Percentiles rank a stretch among this genome's conserved stretches.
Conservation (phyloP, 345 rosid genomes). For the Eutrema heterophyllum region DNA sequence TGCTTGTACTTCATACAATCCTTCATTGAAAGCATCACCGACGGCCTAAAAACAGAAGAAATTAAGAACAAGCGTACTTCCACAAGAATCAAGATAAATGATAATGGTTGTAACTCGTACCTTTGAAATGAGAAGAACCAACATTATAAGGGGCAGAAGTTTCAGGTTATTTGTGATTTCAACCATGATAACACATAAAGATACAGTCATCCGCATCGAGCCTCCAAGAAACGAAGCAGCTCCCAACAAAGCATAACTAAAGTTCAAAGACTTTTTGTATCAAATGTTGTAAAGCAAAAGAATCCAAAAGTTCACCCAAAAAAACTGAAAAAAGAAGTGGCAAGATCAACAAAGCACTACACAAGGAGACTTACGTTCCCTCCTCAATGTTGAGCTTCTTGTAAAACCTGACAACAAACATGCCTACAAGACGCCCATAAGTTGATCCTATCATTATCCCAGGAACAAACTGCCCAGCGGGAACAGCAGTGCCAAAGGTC, state of each 20-base stretch:
- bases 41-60: conserved; percentile 60
- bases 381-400: conserved; percentile 92
- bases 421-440: conserved; percentile 97
- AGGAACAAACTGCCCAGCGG: conserved; percentile 98
- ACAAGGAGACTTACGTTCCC: conserved; percentile 81
- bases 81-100: conserved; percentile 12
- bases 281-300: not conserved
- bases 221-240: conserved; percentile 99
- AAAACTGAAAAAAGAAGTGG: not conserved
- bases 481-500: conserved; percentile 97
- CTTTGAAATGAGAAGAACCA: conserved; percentile 98
- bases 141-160: conserved; percentile 92
- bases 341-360: conserved; percentile 3
- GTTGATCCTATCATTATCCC: conserved; percentile 99
- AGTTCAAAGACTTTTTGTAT: conserved; percentile 13
- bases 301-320: conserved; percentile 6
- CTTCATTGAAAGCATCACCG: conserved; percentile 97
- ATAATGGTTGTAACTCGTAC: conserved; percentile 32
- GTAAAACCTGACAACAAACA: conserved; percentile 88
- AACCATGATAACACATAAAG: conserved; percentile 95
- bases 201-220: conserved; percentile 98
- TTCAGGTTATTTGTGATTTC: conserved; percentile 95
- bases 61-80: not conserved
- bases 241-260: conserved; percentile 90
- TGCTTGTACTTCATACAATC: conserved; percentile 89